Base-by-base conservation (phyloP, 2,329 filamentous ascomycete species). In the Cladosporium austrohemisphaericum region DNA sequence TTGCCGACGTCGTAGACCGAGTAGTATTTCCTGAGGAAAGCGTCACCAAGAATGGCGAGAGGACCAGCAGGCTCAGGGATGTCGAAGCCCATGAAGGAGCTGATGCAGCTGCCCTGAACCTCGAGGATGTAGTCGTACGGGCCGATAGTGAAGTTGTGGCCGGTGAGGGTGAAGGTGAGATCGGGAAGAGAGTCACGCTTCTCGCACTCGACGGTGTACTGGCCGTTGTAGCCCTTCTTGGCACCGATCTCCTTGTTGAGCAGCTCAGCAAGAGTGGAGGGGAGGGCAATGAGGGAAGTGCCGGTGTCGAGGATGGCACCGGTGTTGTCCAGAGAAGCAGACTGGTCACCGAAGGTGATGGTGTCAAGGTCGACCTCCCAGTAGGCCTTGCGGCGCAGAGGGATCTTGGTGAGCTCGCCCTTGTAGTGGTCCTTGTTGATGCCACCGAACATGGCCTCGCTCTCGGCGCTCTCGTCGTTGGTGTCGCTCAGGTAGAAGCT, bases 341-440 rank as follows among this genome's bases (percentile, higher is more conserved):
- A 84, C 66, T 87, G 81, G 46, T 91, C 80, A 62, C 93, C 94
- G 57, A 96, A 89, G 49, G 86, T 83, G 73, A 98, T 93, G 57
- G 89, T 79, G 65, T 97, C 85, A 54, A 98, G 84, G 65, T 97
- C 91, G 49, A 98, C 92, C 80, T 98, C 93, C 93, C 93, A 98
- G 81, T 98, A 98, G 41, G 93, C 93, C 85, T 97, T 97, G 69
- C 93, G 88, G 71, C 93, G 88, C 61, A 98, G 82, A 49, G 93
- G 93, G 60, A 98, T 89, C 71, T 90, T 94, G 68, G 84, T 88
- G 64, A 98, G 80, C 71, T 97, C 85, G 65, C 93, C 93, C 31
- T 79, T 84, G 72, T 81, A 86, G 77, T 93, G 89, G 66, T 77
- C 75, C 74, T 89, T 76, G 71, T 97, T 85, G 54, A 95, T 73